Conservation (phyloP, 1,139 yeast species). For the Suhomyces taliae region DNA sequence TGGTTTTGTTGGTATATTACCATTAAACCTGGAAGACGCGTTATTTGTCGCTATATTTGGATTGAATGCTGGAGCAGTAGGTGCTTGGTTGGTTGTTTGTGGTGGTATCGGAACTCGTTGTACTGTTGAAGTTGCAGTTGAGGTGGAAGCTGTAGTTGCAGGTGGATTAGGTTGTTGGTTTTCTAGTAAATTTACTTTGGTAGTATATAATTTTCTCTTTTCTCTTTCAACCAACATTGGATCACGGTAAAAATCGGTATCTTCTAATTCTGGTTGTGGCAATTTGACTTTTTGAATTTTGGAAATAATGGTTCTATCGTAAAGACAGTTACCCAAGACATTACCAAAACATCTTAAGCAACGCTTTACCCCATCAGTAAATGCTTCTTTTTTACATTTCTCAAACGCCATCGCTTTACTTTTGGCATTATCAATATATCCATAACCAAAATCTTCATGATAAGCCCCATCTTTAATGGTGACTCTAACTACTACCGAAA, state of each 20-base stretch:
- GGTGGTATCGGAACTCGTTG: not conserved
- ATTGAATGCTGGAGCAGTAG: slow-evolving; percentile 9
- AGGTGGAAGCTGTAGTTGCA: not conserved
- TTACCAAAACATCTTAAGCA: slow-evolving; percentile 79
- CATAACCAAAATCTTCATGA: slow-evolving; percentile 83
- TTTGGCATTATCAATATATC: slow-evolving; percentile 71
- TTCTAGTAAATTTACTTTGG: slow-evolving; percentile 15
- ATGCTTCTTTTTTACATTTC: slow-evolving; percentile 78
- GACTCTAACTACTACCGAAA: slow-evolving; percentile 70
- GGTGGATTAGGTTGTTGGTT: not conserved
- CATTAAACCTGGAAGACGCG: not conserved
- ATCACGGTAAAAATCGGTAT: slow-evolving; percentile 41
- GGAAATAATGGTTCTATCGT: slow-evolving; percentile 63
- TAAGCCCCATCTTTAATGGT: slow-evolving; percentile 72
- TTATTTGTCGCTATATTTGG: slow-evolving; percentile 12
- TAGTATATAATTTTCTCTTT: slow-evolving; percentile 15
- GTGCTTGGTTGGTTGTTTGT: not conserved
- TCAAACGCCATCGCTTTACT: slow-evolving; percentile 75
- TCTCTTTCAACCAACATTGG: slow-evolving; percentile 36
- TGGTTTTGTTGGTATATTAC: not conserved
- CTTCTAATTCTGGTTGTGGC: slow-evolving; percentile 57
- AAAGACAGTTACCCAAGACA: slow-evolving; percentile 76
- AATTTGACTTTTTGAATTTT: slow-evolving; percentile 55
- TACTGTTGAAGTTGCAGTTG: no score
- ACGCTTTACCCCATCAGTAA: slow-evolving; percentile 77